Conservation (phyloP, 768 basidiomycete genomes). For the Xerocomellus chrysenteron region DNA sequence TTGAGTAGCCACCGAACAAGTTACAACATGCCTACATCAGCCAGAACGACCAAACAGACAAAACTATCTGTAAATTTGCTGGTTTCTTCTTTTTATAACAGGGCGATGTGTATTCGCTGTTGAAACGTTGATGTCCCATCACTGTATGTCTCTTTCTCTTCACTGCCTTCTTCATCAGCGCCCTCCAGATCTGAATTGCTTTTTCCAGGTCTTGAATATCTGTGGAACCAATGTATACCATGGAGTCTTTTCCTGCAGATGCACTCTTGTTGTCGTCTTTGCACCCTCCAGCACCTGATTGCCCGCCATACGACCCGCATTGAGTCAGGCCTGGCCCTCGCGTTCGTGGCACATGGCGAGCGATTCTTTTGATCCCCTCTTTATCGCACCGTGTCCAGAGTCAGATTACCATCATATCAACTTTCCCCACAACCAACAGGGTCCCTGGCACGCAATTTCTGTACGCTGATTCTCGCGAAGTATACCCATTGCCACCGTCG, state of each 20-base stretch:
- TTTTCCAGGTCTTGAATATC: constrained; percentile 33
- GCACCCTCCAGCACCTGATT: constrained; percentile 12
- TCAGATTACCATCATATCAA: constrained; percentile 13
- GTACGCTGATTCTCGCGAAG: constrained; percentile 19
- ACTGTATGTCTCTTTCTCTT: constrained; percentile 11
- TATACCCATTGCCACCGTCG: constrained; percentile 32
- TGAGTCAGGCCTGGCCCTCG: constrained; percentile 16
- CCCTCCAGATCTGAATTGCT: not conserved
- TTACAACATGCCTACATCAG: constrained; percentile 14
- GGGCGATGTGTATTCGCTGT: constrained; percentile 22
- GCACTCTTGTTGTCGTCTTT: constrained; percentile 23
- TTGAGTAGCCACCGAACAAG: constrained; percentile 34
- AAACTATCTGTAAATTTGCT: constrained; percentile 1
- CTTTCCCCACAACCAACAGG: constrained; percentile 13
- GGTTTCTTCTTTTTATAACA: constrained; percentile 12
- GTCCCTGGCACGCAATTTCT: constrained; percentile 12
- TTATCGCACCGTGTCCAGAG: constrained; percentile 20
- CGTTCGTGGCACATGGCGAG: constrained; percentile 16
- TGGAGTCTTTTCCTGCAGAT: constrained; percentile 32
- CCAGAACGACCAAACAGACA: constrained; percentile 11
- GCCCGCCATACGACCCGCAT: constrained; percentile 2
- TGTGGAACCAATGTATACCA: constrained; percentile 33
- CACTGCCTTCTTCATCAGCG: not conserved
- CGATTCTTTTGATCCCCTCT: constrained; percentile 25
- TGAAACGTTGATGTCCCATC: constrained; percentile 29